A percentile compares a stretch with the other conserved stretches of the same genome.
These are phyloP conservation scores for Knoxdaviesia proteae DNA, from an alignment of 2,329 filamentous ascomycete species.

Conservation along the genomic window DNA sequence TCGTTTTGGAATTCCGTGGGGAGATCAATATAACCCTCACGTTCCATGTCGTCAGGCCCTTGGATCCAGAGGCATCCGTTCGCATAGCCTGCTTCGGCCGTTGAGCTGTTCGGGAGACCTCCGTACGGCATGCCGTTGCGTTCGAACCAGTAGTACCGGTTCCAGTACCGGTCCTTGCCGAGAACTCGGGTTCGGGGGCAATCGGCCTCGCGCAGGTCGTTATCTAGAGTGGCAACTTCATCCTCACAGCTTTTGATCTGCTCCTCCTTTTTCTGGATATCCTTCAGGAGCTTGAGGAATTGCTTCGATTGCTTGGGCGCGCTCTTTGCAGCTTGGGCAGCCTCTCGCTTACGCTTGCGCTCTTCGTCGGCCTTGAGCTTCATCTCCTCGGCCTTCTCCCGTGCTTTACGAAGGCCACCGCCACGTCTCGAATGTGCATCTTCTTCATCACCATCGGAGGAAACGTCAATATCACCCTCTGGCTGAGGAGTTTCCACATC, in stretches of 20 bases:
- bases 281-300: constrained; percentile 68
- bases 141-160: constrained; percentile 98
- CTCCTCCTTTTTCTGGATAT: constrained; percentile 73
- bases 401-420: constrained; percentile 1
- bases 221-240: constrained; percentile 68
- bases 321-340: constrained; percentile 37
- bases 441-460: constrained; percentile 44
- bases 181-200: constrained; percentile 77
- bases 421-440: constrained; percentile 26
- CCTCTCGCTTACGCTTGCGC: constrained; percentile 45
- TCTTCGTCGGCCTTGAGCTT: constrained; percentile 63
- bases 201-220: constrained; percentile 82
- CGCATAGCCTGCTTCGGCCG: constrained; percentile 67
- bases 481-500: constrained; percentile 38
- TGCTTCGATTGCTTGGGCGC: constrained; percentile 66
- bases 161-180: constrained; percentile 93
- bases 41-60: constrained; percentile 75
- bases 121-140: constrained; percentile 94
- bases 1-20: constrained; percentile 48
- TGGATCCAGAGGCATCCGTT: constrained; percentile 95
- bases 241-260: constrained; percentile 65
- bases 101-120: constrained; percentile 73
- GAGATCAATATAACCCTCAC: constrained; percentile 69
- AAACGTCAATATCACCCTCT: constrained; percentile 10
- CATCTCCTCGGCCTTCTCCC: constrained; percentile 31